Evolutionary conservation across 495 filamentous ascomycete species (phyloP).

Genomic region (Collariella sp.): DNA sequence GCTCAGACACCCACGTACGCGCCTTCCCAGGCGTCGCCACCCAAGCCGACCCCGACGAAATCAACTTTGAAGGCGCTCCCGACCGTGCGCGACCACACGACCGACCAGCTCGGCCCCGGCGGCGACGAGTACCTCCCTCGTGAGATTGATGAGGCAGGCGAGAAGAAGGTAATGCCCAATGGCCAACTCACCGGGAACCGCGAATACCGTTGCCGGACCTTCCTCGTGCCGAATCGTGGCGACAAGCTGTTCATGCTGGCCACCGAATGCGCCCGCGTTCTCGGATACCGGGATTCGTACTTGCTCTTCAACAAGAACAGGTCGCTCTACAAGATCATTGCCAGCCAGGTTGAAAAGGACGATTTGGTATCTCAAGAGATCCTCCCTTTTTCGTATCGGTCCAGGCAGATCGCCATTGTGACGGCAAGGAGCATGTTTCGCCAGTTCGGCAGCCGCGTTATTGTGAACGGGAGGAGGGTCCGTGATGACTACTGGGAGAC

Average conservation of each 20-base stretch:
- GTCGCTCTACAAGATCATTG: slow-evolving; percentile 96
- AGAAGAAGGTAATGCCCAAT: slow-evolving; percentile 81
- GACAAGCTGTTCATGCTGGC: slow-evolving; percentile 98
- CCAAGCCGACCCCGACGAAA: slow-evolving; percentile 84
- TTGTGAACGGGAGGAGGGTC: slow-evolving; percentile 79
- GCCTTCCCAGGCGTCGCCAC: slow-evolving; percentile 65
- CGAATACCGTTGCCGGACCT: slow-evolving; percentile 89
- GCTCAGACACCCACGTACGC: slow-evolving; percentile 44
- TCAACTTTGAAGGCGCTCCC: slow-evolving; percentile 87
- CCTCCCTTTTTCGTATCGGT: slow-evolving; percentile 93
- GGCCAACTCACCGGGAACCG: slow-evolving; percentile 74
- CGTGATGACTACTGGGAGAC: slow-evolving; percentile 98
- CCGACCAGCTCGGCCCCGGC: slow-evolving; percentile 83
- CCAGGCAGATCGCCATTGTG: slow-evolving; percentile 95
- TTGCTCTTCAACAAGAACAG: slow-evolving; percentile 98
- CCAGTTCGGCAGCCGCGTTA: slow-evolving; percentile 94
- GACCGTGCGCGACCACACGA: slow-evolving; percentile 94
- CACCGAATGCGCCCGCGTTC: slow-evolving; percentile 90
- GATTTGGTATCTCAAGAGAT: slow-evolving; percentile 93
- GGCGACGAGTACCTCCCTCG: slow-evolving; percentile 95
- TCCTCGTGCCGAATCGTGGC: slow-evolving; percentile 79
- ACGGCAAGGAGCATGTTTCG: slow-evolving; percentile 99
- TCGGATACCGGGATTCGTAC: slow-evolving; percentile 96
- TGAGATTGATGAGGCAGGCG: slow-evolving; percentile 85
- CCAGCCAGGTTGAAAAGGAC: slow-evolving; percentile 91